These are phyloP conservation scores for Acanthamoeba culbertsoni DNA, from an alignment of 208 protist genomes.

Conservation along the genomic window DNA sequence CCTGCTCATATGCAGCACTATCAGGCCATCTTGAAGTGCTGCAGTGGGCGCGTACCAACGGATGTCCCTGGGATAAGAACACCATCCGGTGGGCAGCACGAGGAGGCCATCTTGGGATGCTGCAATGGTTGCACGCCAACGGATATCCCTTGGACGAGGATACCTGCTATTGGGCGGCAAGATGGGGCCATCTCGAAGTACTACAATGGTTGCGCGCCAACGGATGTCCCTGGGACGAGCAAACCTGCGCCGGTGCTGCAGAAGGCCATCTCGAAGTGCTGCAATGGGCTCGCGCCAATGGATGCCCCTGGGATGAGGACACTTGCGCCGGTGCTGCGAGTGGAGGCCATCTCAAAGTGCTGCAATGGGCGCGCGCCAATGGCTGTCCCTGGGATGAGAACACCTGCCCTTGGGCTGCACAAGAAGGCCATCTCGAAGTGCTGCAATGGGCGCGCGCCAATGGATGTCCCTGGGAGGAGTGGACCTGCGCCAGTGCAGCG, in stretches of 20 bases:
- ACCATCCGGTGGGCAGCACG: too few relatives aligned
- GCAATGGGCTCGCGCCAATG: neutral
- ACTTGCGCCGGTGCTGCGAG: neutral
- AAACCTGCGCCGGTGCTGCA: neutral
- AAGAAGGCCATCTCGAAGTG: neutral
- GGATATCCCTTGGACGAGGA: neutral
- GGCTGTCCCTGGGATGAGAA: neutral
- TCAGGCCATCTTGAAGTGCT: too few relatives aligned
- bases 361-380: neutral
- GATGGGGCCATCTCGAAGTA: neutral
- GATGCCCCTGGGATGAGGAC: neutral
- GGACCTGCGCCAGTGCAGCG: neutral
- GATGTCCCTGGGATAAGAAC: too few relatives aligned
- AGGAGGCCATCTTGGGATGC: too few relatives aligned
- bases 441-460: neutral
- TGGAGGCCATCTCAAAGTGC: neutral
- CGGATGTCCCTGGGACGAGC: neutral
- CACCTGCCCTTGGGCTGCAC: neutral
- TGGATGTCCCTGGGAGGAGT: neutral
- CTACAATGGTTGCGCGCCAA: neutral
- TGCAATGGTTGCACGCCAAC: neutral
- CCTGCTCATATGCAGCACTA: too few relatives aligned
- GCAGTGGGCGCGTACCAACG: too few relatives aligned
- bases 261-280: neutral
- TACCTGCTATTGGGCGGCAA: neutral